Evolutionary conservation across 805 yeast genomes (phyloP), one percentile per base, ranked within the genome.

Genomic region (Spathaspora sp.): DNA sequence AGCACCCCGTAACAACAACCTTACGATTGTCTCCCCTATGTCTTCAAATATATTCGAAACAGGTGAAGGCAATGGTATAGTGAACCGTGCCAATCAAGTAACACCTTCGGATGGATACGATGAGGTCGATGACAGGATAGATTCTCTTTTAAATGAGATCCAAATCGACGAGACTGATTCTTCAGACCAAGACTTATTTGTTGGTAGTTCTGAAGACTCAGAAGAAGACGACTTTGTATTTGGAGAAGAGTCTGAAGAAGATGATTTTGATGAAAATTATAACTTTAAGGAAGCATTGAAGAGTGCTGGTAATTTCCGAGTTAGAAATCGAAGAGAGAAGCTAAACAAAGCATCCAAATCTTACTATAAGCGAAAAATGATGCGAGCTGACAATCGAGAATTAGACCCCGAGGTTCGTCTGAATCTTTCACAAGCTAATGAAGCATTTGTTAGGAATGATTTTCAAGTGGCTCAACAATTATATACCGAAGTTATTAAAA

Each of bases 381-480:
- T 62, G 61, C 52, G 61, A 29, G 61, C 60, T 20, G 52, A 78
- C 20, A 64, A 72, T 39, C 67, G 75, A 47, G 81, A 80, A 20
- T 60, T 83, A 54, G 85, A 85, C 57, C 97, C 92, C 0, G 96
- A 88, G 64, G 87, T 89, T 2, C 75, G 85, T 46, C 72, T 75
- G 39, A 62, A 85, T 50, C 65, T 89, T 19, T 83, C 93, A 9
- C 76, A 77, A 57, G 97, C 96, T 1, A 87, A 89, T 60, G 91
- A 85, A 58, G 88, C 90, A 0, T 91, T 85, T 73, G 96, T 87
- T 1, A 63, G 78, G 29, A 77, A 78, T 47, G 86, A 87, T 59
- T 75, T 80, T 17, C 80, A 77, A 29, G 75, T 70, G 0, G 93
- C 96, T 0, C 78, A 81, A 57, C 69, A 78, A 48, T 63, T 78